Evolutionary conservation across 345 rosid species (phyloP).

Genomic region (Iberis pinnata): DNA sequence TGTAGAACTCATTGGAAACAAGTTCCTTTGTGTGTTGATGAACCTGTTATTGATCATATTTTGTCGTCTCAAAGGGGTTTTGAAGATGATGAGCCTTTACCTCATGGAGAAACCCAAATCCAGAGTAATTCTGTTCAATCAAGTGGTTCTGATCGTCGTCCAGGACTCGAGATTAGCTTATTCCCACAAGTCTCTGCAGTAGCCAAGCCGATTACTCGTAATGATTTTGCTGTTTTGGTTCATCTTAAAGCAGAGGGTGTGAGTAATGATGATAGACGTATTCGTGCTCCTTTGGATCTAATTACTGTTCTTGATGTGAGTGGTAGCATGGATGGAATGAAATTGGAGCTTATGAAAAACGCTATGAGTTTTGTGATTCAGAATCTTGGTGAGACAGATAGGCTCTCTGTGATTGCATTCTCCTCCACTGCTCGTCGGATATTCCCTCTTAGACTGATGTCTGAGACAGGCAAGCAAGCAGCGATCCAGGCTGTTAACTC

Average conservation of each 20-base stretch:
- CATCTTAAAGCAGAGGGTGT: conserved; percentile 68
- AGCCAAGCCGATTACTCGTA: conserved; percentile 34
- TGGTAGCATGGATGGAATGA: conserved; percentile 90
- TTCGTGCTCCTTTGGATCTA: conserved; percentile 81
- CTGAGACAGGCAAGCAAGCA: conserved; percentile 58
- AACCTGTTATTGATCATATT: conserved; percentile 38
- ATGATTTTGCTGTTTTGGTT: conserved; percentile 65
- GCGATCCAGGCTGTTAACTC: conserved; percentile 73
- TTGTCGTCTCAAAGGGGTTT: conserved; percentile 44
- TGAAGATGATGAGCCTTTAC: conserved; percentile 71
- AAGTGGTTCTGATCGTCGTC: conserved; percentile 12
- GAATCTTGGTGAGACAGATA: conserved; percentile 74
- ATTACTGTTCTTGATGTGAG: conserved; percentile 91
- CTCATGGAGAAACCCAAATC: conserved; percentile 7
- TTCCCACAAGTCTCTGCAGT: conserved; percentile 41
- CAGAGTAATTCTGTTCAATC: not conserved
- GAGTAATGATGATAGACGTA: conserved; percentile 21
- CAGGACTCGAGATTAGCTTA: conserved; percentile 23
- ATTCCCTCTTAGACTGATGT: conserved; percentile 68
- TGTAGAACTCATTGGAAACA: conserved; percentile 88
- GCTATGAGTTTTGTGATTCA: conserved; percentile 89
- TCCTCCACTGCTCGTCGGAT: conserved; percentile 71
- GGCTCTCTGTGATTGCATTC: conserved; percentile 85
- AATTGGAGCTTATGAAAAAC: conserved; percentile 68
- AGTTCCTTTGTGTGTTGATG: conserved; percentile 20